Evolutionary conservation across 768 basidiomycete species (phyloP).

Genomic region (Royoungia palumana): DNA sequence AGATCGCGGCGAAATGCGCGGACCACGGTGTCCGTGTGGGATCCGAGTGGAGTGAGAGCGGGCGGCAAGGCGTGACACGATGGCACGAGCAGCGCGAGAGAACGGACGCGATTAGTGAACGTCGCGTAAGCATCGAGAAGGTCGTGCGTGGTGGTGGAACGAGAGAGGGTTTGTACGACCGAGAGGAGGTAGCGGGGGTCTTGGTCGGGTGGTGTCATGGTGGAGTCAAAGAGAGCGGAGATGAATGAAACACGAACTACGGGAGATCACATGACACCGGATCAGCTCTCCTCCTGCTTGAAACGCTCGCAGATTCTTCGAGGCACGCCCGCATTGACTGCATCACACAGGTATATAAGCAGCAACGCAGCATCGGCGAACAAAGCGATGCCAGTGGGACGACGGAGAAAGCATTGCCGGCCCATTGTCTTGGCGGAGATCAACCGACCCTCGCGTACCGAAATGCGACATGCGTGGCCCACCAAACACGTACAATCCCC

Average conservation of each 20-base stretch:
- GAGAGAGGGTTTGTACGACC: slow-evolving; percentile 44
- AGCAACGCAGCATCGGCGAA: no score
- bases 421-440: not conserved
- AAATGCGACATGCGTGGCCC: slow-evolving; percentile 5
- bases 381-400: no score
- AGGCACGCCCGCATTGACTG: no score
- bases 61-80: slow-evolving; percentile 3
- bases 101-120: slow-evolving; percentile 44
- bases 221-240: no score
- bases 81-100: slow-evolving; percentile 9
- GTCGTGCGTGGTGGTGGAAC: slow-evolving; percentile 50
- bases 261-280: no score
- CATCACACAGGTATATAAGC: no score
- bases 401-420: no score
- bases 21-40: slow-evolving; percentile 34
- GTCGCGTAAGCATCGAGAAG: slow-evolving; percentile 60
- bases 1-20: slow-evolving; percentile 53
- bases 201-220: slow-evolving; percentile 7
- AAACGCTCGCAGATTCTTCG: no score
- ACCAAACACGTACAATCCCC: slow-evolving; percentile 24
- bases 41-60: slow-evolving; percentile 30
- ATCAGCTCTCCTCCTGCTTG: no score
- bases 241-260: no score
- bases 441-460: slow-evolving; percentile 1
- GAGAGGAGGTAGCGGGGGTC: slow-evolving; percentile 36